Base-by-base conservation (phyloP, 2,329 filamentous ascomycete species). In the Fusarium subtropicale region DNA sequence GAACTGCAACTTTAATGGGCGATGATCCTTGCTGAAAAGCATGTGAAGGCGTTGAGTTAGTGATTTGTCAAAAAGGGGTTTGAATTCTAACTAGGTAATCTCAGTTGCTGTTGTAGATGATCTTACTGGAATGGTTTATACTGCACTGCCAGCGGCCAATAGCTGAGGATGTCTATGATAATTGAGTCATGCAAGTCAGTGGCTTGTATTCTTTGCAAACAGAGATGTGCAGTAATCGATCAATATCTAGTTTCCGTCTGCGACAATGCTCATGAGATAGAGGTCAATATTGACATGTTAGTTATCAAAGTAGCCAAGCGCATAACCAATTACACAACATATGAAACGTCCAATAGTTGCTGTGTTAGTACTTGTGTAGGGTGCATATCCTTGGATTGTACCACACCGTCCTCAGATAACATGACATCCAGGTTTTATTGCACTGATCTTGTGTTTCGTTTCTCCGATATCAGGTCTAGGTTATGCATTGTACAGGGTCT, bases 1-100 rank as follows among this genome's bases (percentile, higher is more conserved):
- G 46, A 56, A 71, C 55, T 57, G 44, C 11, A 16, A 54, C 45
- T 50, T 71, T 54, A 26, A 60, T 56, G 47, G n/a, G 51, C 11
- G 56, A 58, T 56, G 68, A 71, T 70, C 67, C 68, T 67, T 68
- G 67, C 68, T 68, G 13, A 26, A 54, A 70, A 70, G 68, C 68
- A 70, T 70, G 67, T 70, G 68, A 71, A 61, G 59, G 26, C 18
- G 26, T 18, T 50, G 52, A 18, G 8, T n/a, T 39, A n/a, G 22
- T 42, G n/a, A 51, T 36, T 56, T 57, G 63, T 44, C 41, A 53
- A 68, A 55, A 60, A 46, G 52, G 67, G 58, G 55, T 58, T 57
- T 44, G 31, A 60, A 46, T 47, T 41, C 64, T 48, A 33, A 46
- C 64, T 48, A n/a, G n/a, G n/a, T n/a, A 33, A 42, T 54, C 31